Base-by-base conservation (phyloP, 31 red algal species). In the Asparagopsis taxiformis region DNA sequence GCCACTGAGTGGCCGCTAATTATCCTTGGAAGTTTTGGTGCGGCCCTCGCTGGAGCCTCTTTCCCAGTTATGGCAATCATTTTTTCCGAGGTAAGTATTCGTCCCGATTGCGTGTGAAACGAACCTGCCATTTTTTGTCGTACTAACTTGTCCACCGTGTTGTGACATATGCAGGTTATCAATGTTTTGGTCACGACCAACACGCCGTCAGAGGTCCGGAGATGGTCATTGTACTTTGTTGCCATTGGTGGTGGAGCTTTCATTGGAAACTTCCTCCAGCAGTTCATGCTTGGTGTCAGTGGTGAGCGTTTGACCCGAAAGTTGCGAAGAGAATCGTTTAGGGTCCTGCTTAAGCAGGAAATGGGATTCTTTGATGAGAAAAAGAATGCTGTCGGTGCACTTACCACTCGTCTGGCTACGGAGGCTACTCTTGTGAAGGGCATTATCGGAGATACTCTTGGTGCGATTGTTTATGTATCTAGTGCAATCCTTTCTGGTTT, bases 341-440 rank as follows among this genome's bases (percentile, higher is more conserved):
- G 62, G 24, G 61, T 71, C 6, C 2, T 95, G 20, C 25, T 95
- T 52, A 82, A 70, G 31, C 91, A 95, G 59, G 84, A 89, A 16
- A 74, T 87, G 57, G 91, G 66, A 10, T 95, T 89, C 29, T 95
- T 95, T 54, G 91, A 95, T 68, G 39, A 65, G 59, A 82, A 72
- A 28, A 55, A 87, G 51, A 75, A 95, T 58, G 71, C 63, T 22
- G 41, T 89, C 11, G 91, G 91, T 20, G 58, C 79, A 0, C 84
- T 95, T 15, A 63, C 62, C 3, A 78, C 84, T 19, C 67, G 72
- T 21, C 41, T 95, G 25, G 84, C 77, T 30, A 74, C 74, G 13
- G 91, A 95, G 23, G 84, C 77, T 2, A 68, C 67, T 28, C 33
- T 53, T 41, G 91, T 89, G 35, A 74, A 79, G 58, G 84, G 91